phyloP scores from a whole-genome alignment of 371 early-diverging fungal genomes.

The Encephalitozoon hellem region DNA sequence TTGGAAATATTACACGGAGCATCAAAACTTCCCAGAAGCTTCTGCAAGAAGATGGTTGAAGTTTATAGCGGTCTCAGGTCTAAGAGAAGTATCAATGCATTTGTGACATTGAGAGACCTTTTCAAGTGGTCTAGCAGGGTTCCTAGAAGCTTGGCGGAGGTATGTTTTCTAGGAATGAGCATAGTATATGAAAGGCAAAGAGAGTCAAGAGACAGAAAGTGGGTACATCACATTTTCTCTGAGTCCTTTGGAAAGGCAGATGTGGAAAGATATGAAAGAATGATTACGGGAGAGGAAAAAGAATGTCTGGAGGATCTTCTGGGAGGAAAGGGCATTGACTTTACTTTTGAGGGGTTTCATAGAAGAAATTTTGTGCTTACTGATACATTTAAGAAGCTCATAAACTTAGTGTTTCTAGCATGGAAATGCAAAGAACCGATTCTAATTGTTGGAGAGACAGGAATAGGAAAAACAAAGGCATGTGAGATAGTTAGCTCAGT shows the following conservation, averaged over 20 bases:
- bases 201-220: slow-evolving; percentile 67
- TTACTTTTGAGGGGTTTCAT: not conserved
- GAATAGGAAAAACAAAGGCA: slow-evolving; percentile 96
- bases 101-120: slow-evolving; percentile 88
- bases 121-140: slow-evolving; percentile 91
- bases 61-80: slow-evolving; percentile 69
- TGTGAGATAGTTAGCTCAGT: slow-evolving; percentile 75
- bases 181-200: slow-evolving; percentile 82
- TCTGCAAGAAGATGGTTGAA: slow-evolving; percentile 66
- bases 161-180: slow-evolving; percentile 83
- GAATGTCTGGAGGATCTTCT: not conserved
- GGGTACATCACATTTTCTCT: slow-evolving; percentile 24
- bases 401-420: slow-evolving; percentile 73
- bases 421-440: slow-evolving; percentile 79
- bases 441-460: slow-evolving; percentile 93
- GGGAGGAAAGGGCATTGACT: not conserved
- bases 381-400: slow-evolving; percentile 65
- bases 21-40: slow-evolving; percentile 36
- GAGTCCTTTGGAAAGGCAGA: slow-evolving; percentile 1
- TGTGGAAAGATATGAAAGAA: not conserved
- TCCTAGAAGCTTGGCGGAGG: slow-evolving; percentile 66
- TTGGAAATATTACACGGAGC: slow-evolving; percentile 28
- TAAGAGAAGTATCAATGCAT: slow-evolving; percentile 63
- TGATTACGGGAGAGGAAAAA: not conserved
- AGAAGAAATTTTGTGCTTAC: slow-evolving; percentile 40